Percentiles rank a stretch among this genome's conserved stretches.
Evolutionary conservation across 176 grass and related monocot species (phyloP).

Genomic region (Aegilops speltoides): DNA sequence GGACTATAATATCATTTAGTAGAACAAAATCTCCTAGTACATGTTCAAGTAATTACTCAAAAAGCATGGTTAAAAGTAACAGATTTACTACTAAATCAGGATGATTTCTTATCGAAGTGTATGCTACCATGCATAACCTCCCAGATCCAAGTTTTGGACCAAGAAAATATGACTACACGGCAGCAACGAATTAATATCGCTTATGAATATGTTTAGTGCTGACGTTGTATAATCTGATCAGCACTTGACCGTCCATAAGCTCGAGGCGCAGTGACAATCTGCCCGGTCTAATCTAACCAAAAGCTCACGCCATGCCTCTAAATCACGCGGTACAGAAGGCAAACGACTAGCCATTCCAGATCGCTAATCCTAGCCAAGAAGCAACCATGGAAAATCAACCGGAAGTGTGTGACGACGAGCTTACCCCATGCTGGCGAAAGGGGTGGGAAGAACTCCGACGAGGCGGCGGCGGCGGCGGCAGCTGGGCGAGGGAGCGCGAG

Average conservation of each 20-base stretch:
- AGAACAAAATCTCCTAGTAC: not conserved
- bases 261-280: not conserved
- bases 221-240: conserved; percentile 50
- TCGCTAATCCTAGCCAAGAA: not conserved
- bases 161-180: not conserved
- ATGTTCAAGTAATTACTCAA: not conserved
- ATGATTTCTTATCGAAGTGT: not conserved
- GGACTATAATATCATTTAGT: not conserved
- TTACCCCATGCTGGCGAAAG: conserved; percentile 51
- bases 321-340: not conserved
- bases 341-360: not conserved
- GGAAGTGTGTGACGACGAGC: not conserved
- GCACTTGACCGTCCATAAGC: conserved; percentile 64
- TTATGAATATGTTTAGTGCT: conserved; percentile 63
- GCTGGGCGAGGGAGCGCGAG: not conserved
- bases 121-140: conserved; percentile 44
- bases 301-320: not conserved
- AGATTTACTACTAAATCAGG: not conserved
- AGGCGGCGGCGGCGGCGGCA: not conserved
- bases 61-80: not conserved
- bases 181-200: conserved; percentile 50
- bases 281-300: not conserved
- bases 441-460: conserved; percentile 11
- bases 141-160: conserved; percentile 35
- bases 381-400: not conserved